phyloP scores from a whole-genome alignment of 805 yeast species.

The Lachancea sp. region DNA sequence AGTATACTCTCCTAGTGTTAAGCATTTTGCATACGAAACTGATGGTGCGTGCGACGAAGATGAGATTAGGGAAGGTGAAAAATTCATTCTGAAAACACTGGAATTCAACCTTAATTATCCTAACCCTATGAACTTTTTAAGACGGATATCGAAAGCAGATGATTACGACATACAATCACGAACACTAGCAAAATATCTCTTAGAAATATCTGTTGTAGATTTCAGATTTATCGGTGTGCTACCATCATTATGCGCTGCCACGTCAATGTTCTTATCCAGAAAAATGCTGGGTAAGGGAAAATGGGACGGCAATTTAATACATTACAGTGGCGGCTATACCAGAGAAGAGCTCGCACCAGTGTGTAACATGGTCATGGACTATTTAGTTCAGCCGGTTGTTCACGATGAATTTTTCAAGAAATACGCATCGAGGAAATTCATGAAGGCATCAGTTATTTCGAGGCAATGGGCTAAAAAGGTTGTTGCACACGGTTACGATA shows the following conservation, averaged over 20 bases:
- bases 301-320: constrained; percentile 84
- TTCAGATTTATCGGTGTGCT: constrained; percentile 67
- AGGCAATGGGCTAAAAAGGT: constrained; percentile 75
- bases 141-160: constrained; percentile 90
- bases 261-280: constrained; percentile 82
- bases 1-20: constrained; percentile 81
- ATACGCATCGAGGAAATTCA: constrained; percentile 80
- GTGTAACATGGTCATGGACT: constrained; percentile 67
- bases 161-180: constrained; percentile 86
- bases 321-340: constrained; percentile 85
- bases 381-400: constrained; percentile 69
- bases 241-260: constrained; percentile 83
- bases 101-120: constrained; percentile 79
- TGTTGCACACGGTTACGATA: constrained; percentile 34
- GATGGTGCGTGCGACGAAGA: constrained; percentile 79
- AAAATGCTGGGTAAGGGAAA: constrained; percentile 62
- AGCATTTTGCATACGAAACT: constrained; percentile 79
- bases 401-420: constrained; percentile 93
- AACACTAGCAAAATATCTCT: constrained; percentile 79
- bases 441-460: constrained; percentile 77
- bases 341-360: constrained; percentile 67
- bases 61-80: constrained; percentile 81
- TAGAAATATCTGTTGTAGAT: constrained; percentile 77
- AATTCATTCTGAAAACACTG: constrained; percentile 65
- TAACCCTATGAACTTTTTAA: constrained; percentile 85